phyloP scores from a whole-genome alignment of 768 basidiomycete species.

The Xerocomus potaroensis region DNA sequence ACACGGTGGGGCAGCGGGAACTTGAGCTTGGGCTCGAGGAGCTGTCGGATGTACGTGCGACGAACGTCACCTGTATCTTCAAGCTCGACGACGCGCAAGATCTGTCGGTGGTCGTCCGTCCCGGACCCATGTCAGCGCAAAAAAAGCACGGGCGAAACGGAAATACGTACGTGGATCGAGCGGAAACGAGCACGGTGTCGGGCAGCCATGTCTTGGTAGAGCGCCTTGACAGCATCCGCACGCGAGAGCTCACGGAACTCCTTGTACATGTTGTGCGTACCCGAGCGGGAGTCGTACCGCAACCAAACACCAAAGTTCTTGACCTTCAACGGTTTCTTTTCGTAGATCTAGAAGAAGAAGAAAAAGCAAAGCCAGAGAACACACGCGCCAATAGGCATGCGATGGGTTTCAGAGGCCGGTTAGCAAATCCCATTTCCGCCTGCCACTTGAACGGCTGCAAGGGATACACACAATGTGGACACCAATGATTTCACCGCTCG shows the following conservation, averaged over 20 bases:
- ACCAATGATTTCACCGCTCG: conserved; percentile 97
- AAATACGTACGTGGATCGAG: conserved; percentile 91
- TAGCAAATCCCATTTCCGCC: conserved; percentile 70
- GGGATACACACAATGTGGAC: conserved; percentile 91
- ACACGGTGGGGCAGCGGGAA: conserved; percentile 97
- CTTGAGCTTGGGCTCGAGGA: conserved; percentile 83
- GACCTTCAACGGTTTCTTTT: conserved; percentile 96
- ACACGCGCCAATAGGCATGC: conserved; percentile 12
- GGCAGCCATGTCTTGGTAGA: conserved; percentile 99
- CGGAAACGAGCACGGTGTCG: conserved; percentile 99
- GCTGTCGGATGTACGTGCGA: conserved; percentile 97
- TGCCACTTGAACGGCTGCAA: conserved; percentile 82
- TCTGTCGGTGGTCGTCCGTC: too few species aligned
- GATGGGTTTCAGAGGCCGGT: conserved; percentile 28
- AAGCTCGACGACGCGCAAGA: conserved; percentile 96
- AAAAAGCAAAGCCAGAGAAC: too few species aligned
- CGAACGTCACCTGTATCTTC: conserved; percentile 88
- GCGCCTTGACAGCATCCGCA: conserved; percentile 89
- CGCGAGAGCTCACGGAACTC: conserved; percentile 95
- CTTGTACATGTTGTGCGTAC: conserved; percentile 99
- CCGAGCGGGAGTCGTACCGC: conserved; percentile 98
- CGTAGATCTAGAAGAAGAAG: conserved; percentile 86
- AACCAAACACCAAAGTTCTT: conserved; percentile 99
- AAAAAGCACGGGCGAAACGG: background rate
- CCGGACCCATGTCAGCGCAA: conserved; percentile 4